Percentiles rank a stretch among this genome's conserved stretches.
Conservation (phyloP, 164 flowering plant genomes). For the Cinnamomum chago region DNA sequence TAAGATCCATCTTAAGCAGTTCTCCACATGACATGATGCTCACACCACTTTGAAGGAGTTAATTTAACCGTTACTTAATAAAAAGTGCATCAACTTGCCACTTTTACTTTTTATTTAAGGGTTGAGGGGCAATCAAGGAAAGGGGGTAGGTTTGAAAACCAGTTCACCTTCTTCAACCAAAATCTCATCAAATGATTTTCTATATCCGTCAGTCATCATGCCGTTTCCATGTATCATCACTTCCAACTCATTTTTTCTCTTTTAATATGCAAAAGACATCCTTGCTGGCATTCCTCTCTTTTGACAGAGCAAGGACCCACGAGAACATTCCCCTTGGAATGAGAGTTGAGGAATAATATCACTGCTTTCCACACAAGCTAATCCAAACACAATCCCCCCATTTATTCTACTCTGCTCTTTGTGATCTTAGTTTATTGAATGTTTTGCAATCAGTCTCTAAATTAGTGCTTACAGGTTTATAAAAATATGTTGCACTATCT, state of each 20-base stretch:
- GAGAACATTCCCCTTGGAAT: constrained; percentile 73
- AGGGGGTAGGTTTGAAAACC: neutral
- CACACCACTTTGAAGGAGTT: constrained; percentile 7
- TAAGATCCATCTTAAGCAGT: constrained; percentile 11
- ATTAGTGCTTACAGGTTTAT: neutral
- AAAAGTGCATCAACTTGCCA: neutral
- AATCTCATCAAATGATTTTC: constrained; percentile 24
- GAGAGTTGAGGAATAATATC: constrained; percentile 49
- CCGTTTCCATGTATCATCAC: constrained; percentile 27
- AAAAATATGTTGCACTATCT: neutral
- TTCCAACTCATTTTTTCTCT: constrained; percentile 21
- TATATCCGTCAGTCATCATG: constrained; percentile 8
- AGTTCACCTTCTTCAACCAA: constrained; percentile 22
- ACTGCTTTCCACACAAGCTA: constrained; percentile 25
- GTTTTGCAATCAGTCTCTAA: neutral
- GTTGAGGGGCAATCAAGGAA: neutral
- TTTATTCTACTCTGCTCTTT: constrained; percentile 8
- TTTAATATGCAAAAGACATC: constrained; percentile 41
- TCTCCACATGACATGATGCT: constrained; percentile 7
- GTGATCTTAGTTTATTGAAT: neutral
- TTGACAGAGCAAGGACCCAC: constrained; percentile 42
- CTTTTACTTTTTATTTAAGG: neutral
- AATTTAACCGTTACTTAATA: constrained; percentile 3
- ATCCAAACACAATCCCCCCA: constrained; percentile 22
- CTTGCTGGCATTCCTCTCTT: constrained; percentile 12